Percentiles rank a stretch among this genome's conserved stretches.
Evolutionary conservation across 2,329 filamentous ascomycete species (phyloP).

Genomic region (Alternaria dauci): DNA sequence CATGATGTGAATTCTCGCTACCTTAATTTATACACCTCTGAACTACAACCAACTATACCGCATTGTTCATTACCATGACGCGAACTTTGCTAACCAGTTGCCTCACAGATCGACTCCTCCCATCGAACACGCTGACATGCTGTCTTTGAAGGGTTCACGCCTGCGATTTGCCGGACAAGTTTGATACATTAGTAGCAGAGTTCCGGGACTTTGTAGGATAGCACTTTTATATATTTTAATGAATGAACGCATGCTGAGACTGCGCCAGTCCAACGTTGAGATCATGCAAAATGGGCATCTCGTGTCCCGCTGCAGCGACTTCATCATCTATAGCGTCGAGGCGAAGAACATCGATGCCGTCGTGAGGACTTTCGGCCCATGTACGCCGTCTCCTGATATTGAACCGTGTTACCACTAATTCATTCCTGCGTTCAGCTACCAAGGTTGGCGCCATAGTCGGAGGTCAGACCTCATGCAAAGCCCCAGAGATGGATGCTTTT

Average conservation of each 20-base stretch:
- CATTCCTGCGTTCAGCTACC: constrained; percentile 69
- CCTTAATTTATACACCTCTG: constrained; percentile 90
- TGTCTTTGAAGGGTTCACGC: constrained; percentile 78
- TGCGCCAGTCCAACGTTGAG: constrained; percentile 75
- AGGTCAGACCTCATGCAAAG: constrained; percentile 97
- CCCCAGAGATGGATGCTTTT: constrained; percentile 92
- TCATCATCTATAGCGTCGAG: constrained; percentile 98
- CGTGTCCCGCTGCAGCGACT: constrained; percentile 96
- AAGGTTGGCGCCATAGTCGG: constrained; percentile 95
- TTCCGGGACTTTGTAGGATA: constrained; percentile 85
- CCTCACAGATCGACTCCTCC: constrained; percentile 37
- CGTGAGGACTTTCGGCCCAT: constrained; percentile 88
- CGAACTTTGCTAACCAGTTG: constrained; percentile 45
- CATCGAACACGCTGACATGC: constrained; percentile 22
- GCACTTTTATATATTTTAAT: constrained; percentile 50
- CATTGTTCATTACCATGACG: constrained; percentile 28
- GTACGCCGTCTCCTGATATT: constrained; percentile 64
- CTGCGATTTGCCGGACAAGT: constrained; percentile 91
- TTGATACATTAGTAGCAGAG: constrained; percentile 79
- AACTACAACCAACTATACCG: constrained; percentile 54
- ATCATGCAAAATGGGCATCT: constrained; percentile 94
- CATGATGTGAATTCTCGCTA: constrained; percentile 99
- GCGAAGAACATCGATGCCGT: constrained; percentile 88
- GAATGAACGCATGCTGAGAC: constrained; percentile 54
- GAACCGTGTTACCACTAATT: constrained; percentile 16